Evolutionary conservation across 352 stramenopile genomes (phyloP), one percentile per base, ranked within the genome.

Genomic region (Salisapilia sapeloensis): DNA sequence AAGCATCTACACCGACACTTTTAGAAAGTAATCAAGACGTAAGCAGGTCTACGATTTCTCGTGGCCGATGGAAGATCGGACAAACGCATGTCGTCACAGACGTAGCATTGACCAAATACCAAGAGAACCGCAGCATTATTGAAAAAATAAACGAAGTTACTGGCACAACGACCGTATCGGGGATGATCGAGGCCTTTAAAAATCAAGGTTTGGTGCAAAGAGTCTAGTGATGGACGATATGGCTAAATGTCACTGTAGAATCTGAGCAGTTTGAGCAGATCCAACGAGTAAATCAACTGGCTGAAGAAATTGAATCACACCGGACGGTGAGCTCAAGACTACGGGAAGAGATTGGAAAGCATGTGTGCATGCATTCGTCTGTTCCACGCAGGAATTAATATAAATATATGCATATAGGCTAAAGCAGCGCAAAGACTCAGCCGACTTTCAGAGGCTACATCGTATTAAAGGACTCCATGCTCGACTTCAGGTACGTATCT

Each of bases 161-260:
- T 0, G 72, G 72, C 9, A 87, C 60, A 1, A 74, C 60, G 41
- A 84, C 67, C 2, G 65, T 84, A 4, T 76, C 66, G 1, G 72
- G 83, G 34, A 70, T 87, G 56, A 87, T 87, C 43, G 65, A 87
- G 9, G 66, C 63, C 1, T 87, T 87, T 47, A 83, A 85, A 48
- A 76, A 67, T 24, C 69, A 89, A 72, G 66, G 67, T 70, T 54
- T 54, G 49, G 48, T 18, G 18, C 24, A 22, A 27, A 21, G 24
- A 25, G 26, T 34, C 27, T 33, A 11, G 9, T 6, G 21, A 3
- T 40, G 19, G 14, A 35, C 10, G 4, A 13, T 24, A 29, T 15
- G n/a, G 22, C 7, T 41, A 15, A 5, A n/a, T 24, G n/a, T 25
- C 12, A n/a, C 10, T 18, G 21, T 23, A 38, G 69, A 85, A 34